These are phyloP conservation scores for Teunomyces kruisii DNA, from an alignment of 805 yeast species.

Conservation along the genomic window DNA sequence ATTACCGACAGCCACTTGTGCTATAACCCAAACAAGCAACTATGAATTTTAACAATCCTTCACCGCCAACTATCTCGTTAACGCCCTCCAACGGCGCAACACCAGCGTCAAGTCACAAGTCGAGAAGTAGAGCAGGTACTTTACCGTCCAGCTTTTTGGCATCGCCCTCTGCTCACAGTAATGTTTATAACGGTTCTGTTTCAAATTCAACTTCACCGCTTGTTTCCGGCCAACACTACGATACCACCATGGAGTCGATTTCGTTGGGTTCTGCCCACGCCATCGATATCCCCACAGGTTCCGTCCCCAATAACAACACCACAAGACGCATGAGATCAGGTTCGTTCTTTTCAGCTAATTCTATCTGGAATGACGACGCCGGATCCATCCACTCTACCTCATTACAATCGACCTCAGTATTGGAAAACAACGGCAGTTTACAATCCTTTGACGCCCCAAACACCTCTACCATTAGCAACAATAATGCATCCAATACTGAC, in stretches of 20 bases:
- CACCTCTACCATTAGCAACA: conserved; percentile 8
- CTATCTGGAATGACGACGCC: conserved; percentile 60
- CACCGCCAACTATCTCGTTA: conserved; percentile 32
- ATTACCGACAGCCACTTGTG: too few relatives aligned
- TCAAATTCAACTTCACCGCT: conserved; percentile 10
- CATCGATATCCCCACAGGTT: conserved; percentile 19
- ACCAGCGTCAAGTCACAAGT: conserved; percentile 14
- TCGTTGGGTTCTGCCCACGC: conserved; percentile 18
- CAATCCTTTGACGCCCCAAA: conserved; percentile 13
- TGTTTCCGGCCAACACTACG: conserved; percentile 4
- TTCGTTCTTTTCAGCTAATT: conserved; percentile 48
- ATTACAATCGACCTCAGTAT: conserved; percentile 10
- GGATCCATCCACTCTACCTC: conserved; percentile 17
- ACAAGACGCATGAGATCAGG: conserved; percentile 54
- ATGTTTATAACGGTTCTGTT: conserved; percentile 5
- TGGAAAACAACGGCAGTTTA: conserved; percentile 15
- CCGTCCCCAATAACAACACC: conserved; percentile 12
- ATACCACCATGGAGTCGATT: conserved; percentile 15
- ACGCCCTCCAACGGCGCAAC: conserved; percentile 26
- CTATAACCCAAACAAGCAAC: not conserved
- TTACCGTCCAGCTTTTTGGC: conserved; percentile 59
- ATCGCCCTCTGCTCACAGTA: conserved; percentile 4
- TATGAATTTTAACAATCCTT: conserved; percentile 15
- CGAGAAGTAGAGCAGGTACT: conserved; percentile 77
- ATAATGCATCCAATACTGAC: conserved; percentile 15